These are phyloP conservation scores for Myxozyma lipomycoides DNA, from an alignment of 805 yeast genomes.

Conservation along the genomic window DNA sequence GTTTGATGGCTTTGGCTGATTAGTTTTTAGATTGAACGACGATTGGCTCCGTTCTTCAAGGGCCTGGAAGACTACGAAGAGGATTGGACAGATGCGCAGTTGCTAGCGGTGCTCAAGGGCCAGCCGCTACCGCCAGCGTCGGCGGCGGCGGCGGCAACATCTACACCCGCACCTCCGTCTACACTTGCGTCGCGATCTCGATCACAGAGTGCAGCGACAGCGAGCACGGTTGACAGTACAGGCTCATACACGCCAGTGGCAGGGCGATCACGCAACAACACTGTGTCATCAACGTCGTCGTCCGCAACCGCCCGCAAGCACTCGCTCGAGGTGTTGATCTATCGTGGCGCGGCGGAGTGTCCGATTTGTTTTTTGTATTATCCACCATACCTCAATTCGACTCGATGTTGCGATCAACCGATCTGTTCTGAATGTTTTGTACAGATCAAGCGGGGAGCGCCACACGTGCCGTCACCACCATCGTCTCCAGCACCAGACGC, in stretches of 20 bases:
- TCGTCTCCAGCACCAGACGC: constrained; percentile 40
- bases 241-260: not conserved
- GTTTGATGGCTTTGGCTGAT: not conserved
- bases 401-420: constrained; percentile 88
- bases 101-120: constrained; percentile 44
- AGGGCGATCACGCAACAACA: constrained; percentile 18
- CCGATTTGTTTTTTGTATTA: constrained; percentile 90
- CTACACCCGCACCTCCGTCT: constrained; percentile 5
- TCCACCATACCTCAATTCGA: constrained; percentile 70
- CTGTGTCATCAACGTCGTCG: constrained; percentile 14
- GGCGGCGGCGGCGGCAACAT: no score
- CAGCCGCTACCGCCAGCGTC: constrained; percentile 29
- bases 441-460: constrained; percentile 84
- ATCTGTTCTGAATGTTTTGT: constrained; percentile 97
- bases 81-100: constrained; percentile 65
- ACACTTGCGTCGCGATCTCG: constrained; percentile 2
- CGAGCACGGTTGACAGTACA: not conserved
- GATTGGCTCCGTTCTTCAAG: constrained; percentile 82
- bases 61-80: constrained; percentile 79
- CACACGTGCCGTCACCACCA: constrained; percentile 75
- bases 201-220: not conserved
- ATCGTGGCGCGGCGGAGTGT: constrained; percentile 72
- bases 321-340: constrained; percentile 49
- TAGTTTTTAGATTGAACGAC: constrained; percentile 47
- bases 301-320: constrained; percentile 8